Evolutionary conservation across 345 rosid genomes (phyloP), one percentile per base, ranked within the genome.

Genomic region (Xanthoceras sorbifolium): DNA sequence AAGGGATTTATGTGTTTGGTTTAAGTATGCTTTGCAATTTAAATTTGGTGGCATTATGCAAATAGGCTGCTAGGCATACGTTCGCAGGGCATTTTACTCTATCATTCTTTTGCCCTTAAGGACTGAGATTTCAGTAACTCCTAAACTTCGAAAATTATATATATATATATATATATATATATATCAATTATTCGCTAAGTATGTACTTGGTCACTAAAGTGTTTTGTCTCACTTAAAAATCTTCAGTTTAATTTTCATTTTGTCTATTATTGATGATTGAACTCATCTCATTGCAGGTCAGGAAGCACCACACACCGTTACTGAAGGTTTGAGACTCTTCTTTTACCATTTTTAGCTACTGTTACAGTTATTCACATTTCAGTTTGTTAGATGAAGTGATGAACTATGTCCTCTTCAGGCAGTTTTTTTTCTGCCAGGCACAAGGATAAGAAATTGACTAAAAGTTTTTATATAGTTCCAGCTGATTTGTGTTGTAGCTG

Each of bases 261-360:
- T 14, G 48, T 20, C 25, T 17, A 31, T 36, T 71, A 71, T 34
- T 65, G 42, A 44, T 34, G 11, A 31, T 50, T 78, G 34, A 59
- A 73, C 78, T 80, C 25, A n/a, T 55, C 61, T 55, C 6, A 17
- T 50, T 7, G 75, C 93, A 95, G 99, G 93, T 92, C 71, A 93
- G 87, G 90, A 89, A 87, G 82, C 92, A 40, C 62, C 93, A 92
- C 25, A 82, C 90, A 36, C 93, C 93, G 48, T 74, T 91, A 46
- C 69, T 89, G 73, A 88, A 87, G 92, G 93, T 91, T 75, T 29
- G 85, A n/a, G 32, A 7, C 36, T 76, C 64, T 67, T 48, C 69
- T 25, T 52, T 55, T 12, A 14, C 38, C 11, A 26, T 31, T 17
- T 44, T 15, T 71, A 23, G 26, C 61, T 55, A 52, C 1, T 59